Conservation (phyloP, 768 basidiomycete species). For the Daedalea quercina region DNA sequence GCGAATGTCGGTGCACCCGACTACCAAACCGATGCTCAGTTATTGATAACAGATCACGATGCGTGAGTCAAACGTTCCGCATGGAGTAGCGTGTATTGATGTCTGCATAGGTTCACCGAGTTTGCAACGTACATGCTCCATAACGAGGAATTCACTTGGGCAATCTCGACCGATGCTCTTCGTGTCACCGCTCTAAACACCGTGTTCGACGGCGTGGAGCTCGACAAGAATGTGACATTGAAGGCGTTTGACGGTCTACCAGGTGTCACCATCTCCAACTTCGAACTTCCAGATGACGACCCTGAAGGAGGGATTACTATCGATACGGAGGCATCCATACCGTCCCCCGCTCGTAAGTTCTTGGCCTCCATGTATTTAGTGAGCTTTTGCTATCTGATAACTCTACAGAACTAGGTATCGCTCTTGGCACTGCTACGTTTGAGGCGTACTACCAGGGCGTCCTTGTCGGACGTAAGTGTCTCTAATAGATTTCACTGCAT, state of each 20-base stretch:
- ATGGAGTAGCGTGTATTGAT: not conserved
- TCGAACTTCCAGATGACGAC: slow-evolving; percentile 62
- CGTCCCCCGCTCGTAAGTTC: slow-evolving; percentile 56
- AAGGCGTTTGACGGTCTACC: slow-evolving; percentile 68
- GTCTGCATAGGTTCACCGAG: slow-evolving; percentile 43
- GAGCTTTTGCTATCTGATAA: not conserved
- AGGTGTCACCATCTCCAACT: slow-evolving; percentile 65
- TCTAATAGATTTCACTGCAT: not conserved
- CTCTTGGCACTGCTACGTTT: slow-evolving; percentile 61
- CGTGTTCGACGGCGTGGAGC: slow-evolving; percentile 56
- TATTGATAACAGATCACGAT: slow-evolving; percentile 49
- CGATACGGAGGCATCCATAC: slow-evolving; percentile 59
- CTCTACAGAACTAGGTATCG: slow-evolving; percentile 55
- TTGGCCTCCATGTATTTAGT: not conserved
- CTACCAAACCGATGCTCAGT: slow-evolving; percentile 42
- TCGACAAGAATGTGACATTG: slow-evolving; percentile 55
- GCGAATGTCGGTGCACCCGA: slow-evolving; percentile 64
- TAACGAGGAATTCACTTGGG: slow-evolving; percentile 61
- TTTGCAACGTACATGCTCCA: slow-evolving; percentile 65
- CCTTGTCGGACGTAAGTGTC: slow-evolving; percentile 52
- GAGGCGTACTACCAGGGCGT: slow-evolving; percentile 50
- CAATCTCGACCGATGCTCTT: slow-evolving; percentile 57
- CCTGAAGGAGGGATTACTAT: slow-evolving; percentile 65
- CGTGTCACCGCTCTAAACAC: slow-evolving; percentile 61
- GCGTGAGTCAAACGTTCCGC: slow-evolving; percentile 28